These are phyloP conservation scores for Daphne laureola DNA, from an alignment of 441 rosid genomes.

Conservation along the genomic window DNA sequence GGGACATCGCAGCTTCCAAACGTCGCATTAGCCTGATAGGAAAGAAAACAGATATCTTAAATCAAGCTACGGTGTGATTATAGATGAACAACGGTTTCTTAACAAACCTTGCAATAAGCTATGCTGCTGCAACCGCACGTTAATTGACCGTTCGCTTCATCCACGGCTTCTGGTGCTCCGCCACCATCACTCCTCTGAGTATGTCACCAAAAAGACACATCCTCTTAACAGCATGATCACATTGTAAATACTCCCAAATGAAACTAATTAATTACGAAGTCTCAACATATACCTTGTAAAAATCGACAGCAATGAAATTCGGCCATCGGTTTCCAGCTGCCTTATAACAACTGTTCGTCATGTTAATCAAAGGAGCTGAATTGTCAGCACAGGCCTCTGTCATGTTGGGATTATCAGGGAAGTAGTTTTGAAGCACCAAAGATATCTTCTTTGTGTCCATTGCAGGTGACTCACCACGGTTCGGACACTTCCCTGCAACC, in stretches of 20 bases:
- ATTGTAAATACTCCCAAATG: neutral
- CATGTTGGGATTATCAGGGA: slow-evolving; percentile 49
- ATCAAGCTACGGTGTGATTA: neutral
- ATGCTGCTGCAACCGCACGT: slow-evolving; percentile 75
- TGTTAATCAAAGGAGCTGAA: slow-evolving; percentile 57
- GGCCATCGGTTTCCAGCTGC: slow-evolving; percentile 90
- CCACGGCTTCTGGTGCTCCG: slow-evolving; percentile 78
- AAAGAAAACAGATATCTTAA: slow-evolving; percentile 7
- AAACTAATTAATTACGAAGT: neutral
- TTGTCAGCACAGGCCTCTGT: slow-evolving; percentile 61
- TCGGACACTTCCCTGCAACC: slow-evolving; percentile 61
- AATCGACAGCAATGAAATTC: slow-evolving; percentile 91
- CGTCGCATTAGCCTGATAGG: slow-evolving; percentile 52
- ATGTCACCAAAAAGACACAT: slow-evolving; percentile 8
- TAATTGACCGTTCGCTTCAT: slow-evolving; percentile 73
- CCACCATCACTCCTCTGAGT: slow-evolving; percentile 70
- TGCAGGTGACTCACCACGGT: slow-evolving; percentile 61
- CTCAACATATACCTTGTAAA: slow-evolving; percentile 55
- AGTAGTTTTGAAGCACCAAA: slow-evolving; percentile 66
- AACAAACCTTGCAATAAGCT: slow-evolving; percentile 60
- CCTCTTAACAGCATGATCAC: neutral
- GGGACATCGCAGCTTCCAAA: slow-evolving; percentile 76
- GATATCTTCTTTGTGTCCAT: slow-evolving; percentile 47
- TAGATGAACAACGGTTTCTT: slow-evolving; percentile 3
- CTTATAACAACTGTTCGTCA: slow-evolving; percentile 60